These are phyloP conservation scores for Phytophthora agathidicida DNA, from an alignment of 352 stramenopile genomes.

Conservation along the genomic window DNA sequence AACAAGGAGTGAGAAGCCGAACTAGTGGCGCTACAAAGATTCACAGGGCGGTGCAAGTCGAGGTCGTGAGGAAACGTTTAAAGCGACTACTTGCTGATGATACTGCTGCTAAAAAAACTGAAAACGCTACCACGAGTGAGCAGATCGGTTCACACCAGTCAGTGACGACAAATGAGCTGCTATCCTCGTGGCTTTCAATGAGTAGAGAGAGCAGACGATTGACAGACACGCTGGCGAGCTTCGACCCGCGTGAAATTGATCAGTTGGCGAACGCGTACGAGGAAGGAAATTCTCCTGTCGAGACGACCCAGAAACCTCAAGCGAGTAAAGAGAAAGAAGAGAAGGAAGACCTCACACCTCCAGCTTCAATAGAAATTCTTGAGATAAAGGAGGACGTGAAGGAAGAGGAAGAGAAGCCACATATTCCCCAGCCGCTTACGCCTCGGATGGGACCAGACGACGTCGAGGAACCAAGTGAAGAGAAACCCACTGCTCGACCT, in stretches of 20 bases:
- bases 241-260: constrained; percentile 56
- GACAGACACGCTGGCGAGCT: constrained; percentile 29
- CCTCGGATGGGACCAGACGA: constrained; percentile 5
- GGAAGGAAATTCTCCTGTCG: constrained; percentile 20
- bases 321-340: background rate
- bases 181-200: constrained; percentile 20
- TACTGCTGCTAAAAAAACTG: background rate
- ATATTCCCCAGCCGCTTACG: constrained; percentile 13
- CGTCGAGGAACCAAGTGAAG: constrained; percentile 9
- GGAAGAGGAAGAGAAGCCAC: constrained; percentile 16
- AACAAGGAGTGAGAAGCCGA: constrained; percentile 18
- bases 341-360: no score
- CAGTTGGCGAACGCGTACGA: constrained; percentile 73
- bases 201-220: constrained; percentile 13
- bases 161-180: constrained; percentile 2
- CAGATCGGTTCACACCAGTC: background rate
- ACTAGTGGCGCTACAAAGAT: constrained; percentile 42
- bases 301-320: background rate
- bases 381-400: constrained; percentile 8
- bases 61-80: constrained; percentile 53
- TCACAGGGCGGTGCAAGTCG: constrained; percentile 47
- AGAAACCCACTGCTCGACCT: constrained; percentile 6
- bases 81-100: constrained; percentile 36
- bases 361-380: background rate
- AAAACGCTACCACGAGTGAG: background rate